A percentile compares a stretch with the other conserved stretches of the same genome.
Evolutionary conservation across 2,329 filamentous ascomycete genomes (phyloP).

Genomic region (Aspergillus candidus): DNA sequence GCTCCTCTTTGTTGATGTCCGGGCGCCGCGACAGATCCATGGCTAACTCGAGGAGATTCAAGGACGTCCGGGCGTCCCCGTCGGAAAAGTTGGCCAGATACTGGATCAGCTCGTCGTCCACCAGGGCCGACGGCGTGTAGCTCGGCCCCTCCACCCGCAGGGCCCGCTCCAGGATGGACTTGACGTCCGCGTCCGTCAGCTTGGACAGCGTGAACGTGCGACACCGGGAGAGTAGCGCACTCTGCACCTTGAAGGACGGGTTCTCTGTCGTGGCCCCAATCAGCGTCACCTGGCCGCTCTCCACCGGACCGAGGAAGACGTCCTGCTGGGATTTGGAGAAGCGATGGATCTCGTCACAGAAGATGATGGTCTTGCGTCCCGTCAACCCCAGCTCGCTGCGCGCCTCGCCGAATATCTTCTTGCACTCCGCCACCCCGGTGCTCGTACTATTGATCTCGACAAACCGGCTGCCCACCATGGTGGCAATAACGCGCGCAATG

Average conservation of each 20-base stretch:
- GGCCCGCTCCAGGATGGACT: constrained; percentile 69
- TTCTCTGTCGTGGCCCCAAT: constrained; percentile 98
- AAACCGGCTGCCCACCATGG: constrained; percentile 75
- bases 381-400: constrained; percentile 72
- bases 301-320: constrained; percentile 86
- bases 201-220: constrained; percentile 81
- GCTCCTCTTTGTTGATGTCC: constrained; percentile 63
- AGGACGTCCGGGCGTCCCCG: constrained; percentile 84
- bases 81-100: constrained; percentile 85
- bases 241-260: constrained; percentile 86
- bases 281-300: constrained; percentile 81
- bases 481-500: constrained; percentile 84
- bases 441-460: constrained; percentile 94
- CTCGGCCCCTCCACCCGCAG: constrained; percentile 55
- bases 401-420: constrained; percentile 84
- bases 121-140: constrained; percentile 48
- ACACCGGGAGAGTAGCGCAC: constrained; percentile 79
- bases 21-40: constrained; percentile 65
- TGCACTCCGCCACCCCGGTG: constrained; percentile 81
- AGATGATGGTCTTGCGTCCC: constrained; percentile 87
- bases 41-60: constrained; percentile 87
- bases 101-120: constrained; percentile 68
- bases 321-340: constrained; percentile 93
- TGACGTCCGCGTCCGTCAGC: constrained; percentile 65
- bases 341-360: constrained; percentile 93